Base-by-base conservation (phyloP, 129 eudicot genomes). In the Artemisia argyi region DNA sequence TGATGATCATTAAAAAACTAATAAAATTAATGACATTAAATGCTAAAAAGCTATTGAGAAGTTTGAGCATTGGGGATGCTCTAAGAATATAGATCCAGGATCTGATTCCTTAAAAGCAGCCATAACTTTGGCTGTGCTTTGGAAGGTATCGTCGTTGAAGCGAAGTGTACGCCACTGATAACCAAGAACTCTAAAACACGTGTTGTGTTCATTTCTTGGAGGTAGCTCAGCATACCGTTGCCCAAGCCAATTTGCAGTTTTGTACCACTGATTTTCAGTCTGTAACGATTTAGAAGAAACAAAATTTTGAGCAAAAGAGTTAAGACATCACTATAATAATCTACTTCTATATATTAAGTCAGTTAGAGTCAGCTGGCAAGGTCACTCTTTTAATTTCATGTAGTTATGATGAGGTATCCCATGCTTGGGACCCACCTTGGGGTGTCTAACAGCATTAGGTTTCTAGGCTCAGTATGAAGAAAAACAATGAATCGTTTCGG, bases 141-240 rank as follows among this genome's bases (percentile, higher is more conserved):
- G 90, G 30, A 92, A 96, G 6, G 98, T 90, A 52, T 76, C 80
- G 26, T 80, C 92, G 84, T 89, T 90, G 73, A 94, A 94, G 39
- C 90, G 91, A 84, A 94, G 97, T 24, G 86, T 65, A 9, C 92
- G 89, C 98, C 98, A 94, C 28, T 85, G 91, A 80, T 89, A 90
- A 61, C 91, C 98, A 81, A 87, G 80, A 66, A 93, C 68, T 49
- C 73, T 79, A 63, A 93, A 79, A 32, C 46, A 44, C 35, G 10
- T 83, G 18, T 79, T 62, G 5, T 58, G 61, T 67, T 76, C 69
- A 24, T 46, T 32, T 60, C 71, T 80, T 72, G 90, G 88, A 74
- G 68, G 39, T 32, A 85, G 26, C 26, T 24, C 26, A 24, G 26
- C 80, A 72, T 86, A 85, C 76, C 89, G 85, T 74, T 90, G 76